Evolutionary conservation across 257 asterid species (phyloP).

Genomic region (Nicotiana benthamiana): DNA sequence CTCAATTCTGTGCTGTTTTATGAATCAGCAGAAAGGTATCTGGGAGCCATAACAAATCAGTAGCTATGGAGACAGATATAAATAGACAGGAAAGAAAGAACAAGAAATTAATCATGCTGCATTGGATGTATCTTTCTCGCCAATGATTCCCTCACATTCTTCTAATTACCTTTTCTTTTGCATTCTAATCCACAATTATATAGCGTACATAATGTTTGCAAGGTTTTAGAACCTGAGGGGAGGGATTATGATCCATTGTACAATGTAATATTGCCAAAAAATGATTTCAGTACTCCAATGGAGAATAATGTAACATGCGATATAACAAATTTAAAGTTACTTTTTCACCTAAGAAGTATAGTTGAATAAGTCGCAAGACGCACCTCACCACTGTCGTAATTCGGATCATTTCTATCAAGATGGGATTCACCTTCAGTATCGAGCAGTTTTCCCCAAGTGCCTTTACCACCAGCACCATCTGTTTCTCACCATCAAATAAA

Average conservation of each 20-base stretch:
- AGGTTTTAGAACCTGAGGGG: background rate
- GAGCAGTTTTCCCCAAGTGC: constrained; percentile 93
- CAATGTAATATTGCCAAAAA: background rate
- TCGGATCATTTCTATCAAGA: constrained; percentile 81
- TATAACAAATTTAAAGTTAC: background rate
- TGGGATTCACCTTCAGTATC: constrained; percentile 69
- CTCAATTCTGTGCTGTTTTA: background rate
- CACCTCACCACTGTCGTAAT: constrained; percentile 97
- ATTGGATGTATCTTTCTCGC: background rate
- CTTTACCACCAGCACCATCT: constrained; percentile 99
- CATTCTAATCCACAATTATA: background rate
- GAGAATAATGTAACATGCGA: background rate
- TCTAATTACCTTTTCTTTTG: background rate
- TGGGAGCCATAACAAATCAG: background rate
- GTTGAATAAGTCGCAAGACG: background rate
- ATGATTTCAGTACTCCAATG: background rate
- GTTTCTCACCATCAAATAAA: constrained; percentile 22
- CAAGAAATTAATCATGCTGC: background rate
- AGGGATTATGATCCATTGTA: background rate
- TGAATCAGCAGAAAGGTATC: background rate
- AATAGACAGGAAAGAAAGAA: background rate
- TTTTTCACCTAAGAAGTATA: background rate
- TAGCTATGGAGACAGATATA: background rate
- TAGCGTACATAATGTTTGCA: background rate
- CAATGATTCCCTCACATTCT: background rate